Evolutionary conservation across 2,329 filamentous ascomycete genomes (phyloP).

Genomic region (Pezicula carpinea): DNA sequence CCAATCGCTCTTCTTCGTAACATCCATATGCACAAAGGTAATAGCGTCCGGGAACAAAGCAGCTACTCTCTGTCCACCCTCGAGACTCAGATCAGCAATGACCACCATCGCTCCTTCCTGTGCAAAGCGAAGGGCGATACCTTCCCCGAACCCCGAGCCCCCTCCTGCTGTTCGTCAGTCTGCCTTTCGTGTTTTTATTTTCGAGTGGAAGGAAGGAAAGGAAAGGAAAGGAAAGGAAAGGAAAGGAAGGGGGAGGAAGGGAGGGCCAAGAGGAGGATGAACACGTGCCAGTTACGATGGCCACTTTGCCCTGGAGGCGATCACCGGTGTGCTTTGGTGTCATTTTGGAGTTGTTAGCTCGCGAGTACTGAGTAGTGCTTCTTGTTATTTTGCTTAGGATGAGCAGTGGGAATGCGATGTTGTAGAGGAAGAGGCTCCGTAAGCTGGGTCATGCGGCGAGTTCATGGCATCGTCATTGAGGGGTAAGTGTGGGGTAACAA

Average conservation of each 20-base stretch:
- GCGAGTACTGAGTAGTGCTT: too few species aligned
- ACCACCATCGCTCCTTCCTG: slow-evolving; percentile 57
- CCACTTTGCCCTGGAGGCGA: slow-evolving; percentile 48
- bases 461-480: too few species aligned
- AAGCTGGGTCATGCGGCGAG: too few species aligned
- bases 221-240: slow-evolving; percentile 13
- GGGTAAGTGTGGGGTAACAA: too few species aligned
- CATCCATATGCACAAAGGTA: slow-evolving; percentile 41
- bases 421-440: too few species aligned
- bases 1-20: slow-evolving; percentile 50
- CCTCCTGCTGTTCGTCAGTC: slow-evolving; percentile 35
- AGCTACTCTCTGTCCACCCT: slow-evolving; percentile 45
- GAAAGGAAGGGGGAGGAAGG: background rate
- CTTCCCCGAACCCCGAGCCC: slow-evolving; percentile 60
- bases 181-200: too few species aligned
- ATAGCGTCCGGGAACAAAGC: slow-evolving; percentile 24
- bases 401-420: too few species aligned
- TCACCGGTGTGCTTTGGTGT: background rate
- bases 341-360: background rate
- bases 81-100: slow-evolving; percentile 55
- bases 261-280: background rate
- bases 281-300: slow-evolving; percentile 46
- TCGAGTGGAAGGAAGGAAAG: slow-evolving; percentile 16
- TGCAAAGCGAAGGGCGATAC: slow-evolving; percentile 54
- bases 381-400: too few species aligned